phyloP scores from a whole-genome alignment of 1,284 basidiomycete species.

The Pulveroboletus sp. region DNA sequence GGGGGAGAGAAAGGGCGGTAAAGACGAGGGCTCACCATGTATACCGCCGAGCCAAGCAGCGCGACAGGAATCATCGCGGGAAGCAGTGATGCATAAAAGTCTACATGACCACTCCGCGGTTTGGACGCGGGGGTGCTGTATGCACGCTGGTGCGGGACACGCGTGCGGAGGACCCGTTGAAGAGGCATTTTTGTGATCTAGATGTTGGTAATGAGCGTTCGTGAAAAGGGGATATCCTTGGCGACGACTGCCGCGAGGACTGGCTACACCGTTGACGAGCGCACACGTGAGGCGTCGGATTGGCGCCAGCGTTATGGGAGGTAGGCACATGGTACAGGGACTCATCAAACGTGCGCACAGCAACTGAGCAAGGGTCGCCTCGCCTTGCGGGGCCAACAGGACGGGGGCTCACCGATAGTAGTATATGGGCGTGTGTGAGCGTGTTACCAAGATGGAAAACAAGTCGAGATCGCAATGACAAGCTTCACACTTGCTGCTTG shows the following conservation, averaged over 20 bases:
- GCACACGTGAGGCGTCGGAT: not conserved
- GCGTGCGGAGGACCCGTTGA: not conserved
- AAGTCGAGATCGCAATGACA: conserved; percentile 7
- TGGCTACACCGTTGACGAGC: not conserved
- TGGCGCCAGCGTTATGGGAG: no score
- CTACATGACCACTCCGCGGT: conserved; percentile 52
- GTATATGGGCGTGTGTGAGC: conserved; percentile 4
- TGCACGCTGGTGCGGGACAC: conserved; percentile 6
- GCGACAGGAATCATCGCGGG: conserved; percentile 78
- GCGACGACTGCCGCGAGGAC: no score
- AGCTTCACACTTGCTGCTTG: not conserved
- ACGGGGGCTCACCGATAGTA: no score
- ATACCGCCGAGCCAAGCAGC: conserved; percentile 73
- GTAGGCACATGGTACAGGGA: not conserved
- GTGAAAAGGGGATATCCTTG: not conserved
- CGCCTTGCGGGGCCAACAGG: no score
- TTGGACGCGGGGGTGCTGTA: conserved; percentile 15
- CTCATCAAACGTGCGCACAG: not conserved
- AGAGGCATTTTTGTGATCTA: conserved; percentile 1
- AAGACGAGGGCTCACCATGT: conserved; percentile 50
- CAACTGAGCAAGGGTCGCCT: no score
- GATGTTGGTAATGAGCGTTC: not conserved
- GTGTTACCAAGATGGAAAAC: conserved; percentile 17
- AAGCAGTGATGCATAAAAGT: conserved; percentile 64
- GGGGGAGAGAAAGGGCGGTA: not conserved